Conservation (phyloP, 306 rosid species). For the Elaeagnus macrophylla region DNA sequence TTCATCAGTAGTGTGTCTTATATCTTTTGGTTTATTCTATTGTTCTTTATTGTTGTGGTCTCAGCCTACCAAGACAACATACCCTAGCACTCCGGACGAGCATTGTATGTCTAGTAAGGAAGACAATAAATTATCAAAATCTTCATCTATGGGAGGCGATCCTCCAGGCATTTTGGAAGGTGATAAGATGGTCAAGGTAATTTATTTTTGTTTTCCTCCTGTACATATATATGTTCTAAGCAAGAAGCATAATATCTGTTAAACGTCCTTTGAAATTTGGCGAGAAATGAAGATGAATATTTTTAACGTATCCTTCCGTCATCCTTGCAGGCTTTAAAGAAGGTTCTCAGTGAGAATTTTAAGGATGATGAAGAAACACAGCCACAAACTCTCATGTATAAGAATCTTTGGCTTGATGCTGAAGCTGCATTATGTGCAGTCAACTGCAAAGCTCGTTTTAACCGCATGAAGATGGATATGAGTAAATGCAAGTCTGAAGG, state of each 20-base stretch:
- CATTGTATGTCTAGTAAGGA: slow-evolving; percentile 21
- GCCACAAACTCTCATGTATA: slow-evolving; percentile 51
- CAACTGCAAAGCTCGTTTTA: slow-evolving; percentile 59
- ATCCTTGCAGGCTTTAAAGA: slow-evolving; percentile 54
- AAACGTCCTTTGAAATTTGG: slow-evolving; percentile 6
- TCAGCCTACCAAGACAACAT: too few species aligned
- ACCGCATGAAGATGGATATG: slow-evolving; percentile 63
- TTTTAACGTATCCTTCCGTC: slow-evolving; percentile 7
- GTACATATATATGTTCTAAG: slow-evolving; percentile 7
- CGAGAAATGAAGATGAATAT: neutral
- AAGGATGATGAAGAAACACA: slow-evolving; percentile 40
- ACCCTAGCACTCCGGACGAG: neutral
- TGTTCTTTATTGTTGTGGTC: too few species aligned
- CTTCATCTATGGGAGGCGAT: slow-evolving; percentile 25
- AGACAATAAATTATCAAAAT: slow-evolving; percentile 21
- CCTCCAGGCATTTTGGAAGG: slow-evolving; percentile 32
- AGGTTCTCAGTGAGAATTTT: slow-evolving; percentile 61
- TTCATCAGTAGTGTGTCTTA: too few species aligned
- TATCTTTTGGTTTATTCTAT: too few species aligned
- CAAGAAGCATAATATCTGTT: neutral
- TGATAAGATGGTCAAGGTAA: slow-evolving; percentile 67
- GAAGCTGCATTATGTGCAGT: slow-evolving; percentile 80
- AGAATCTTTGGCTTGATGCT: slow-evolving; percentile 91
- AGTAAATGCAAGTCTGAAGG: slow-evolving; percentile 49
- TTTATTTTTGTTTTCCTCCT: slow-evolving; percentile 5